A percentile compares a stretch with the other conserved stretches of the same genome.
Evolutionary conservation across 2,329 filamentous ascomycete species (phyloP).

Genomic region (Xylaria polymorpha): DNA sequence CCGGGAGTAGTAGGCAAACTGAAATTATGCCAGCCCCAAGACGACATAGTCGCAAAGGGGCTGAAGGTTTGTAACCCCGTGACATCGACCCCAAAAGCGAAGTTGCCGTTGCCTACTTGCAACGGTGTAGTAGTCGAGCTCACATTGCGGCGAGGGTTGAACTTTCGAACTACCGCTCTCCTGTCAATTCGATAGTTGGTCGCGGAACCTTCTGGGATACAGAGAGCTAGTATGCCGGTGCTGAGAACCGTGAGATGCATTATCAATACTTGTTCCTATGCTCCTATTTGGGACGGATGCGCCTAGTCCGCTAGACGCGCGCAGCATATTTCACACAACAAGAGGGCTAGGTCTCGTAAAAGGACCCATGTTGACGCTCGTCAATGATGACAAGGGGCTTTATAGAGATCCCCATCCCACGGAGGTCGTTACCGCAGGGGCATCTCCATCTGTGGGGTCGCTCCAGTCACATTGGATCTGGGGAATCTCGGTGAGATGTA

Average conservation of each 20-base stretch:
- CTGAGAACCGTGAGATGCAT: conserved; percentile 29
- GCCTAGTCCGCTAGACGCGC: background rate
- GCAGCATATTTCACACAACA: background rate
- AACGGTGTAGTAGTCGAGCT: conserved; percentile 64
- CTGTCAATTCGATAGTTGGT: conserved; percentile 46
- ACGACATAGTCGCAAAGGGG: conserved; percentile 60
- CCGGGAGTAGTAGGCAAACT: conserved; percentile 56
- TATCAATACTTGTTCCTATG: background rate
- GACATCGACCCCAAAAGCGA: conserved; percentile 60
- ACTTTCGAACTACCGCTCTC: conserved; percentile 52
- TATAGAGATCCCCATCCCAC: conserved; percentile 38
- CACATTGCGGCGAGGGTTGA: conserved; percentile 61
- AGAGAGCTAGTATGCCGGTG: conserved; percentile 18
- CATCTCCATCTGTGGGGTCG: conserved; percentile 45
- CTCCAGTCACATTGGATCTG: conserved; percentile 24
- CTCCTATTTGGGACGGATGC: background rate
- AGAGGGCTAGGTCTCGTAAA: background rate
- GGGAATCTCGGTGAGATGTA: conserved; percentile 35
- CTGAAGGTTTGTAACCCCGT: conserved; percentile 61
- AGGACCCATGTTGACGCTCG: background rate
- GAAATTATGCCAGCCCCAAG: conserved; percentile 64
- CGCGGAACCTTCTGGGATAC: conserved; percentile 22
- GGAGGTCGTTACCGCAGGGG: conserved; percentile 32
- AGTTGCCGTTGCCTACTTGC: conserved; percentile 62
- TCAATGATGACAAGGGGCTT: background rate